These are phyloP conservation scores for Xylaria longipes DNA, from an alignment of 495 filamentous ascomycete species.

Conservation along the genomic window DNA sequence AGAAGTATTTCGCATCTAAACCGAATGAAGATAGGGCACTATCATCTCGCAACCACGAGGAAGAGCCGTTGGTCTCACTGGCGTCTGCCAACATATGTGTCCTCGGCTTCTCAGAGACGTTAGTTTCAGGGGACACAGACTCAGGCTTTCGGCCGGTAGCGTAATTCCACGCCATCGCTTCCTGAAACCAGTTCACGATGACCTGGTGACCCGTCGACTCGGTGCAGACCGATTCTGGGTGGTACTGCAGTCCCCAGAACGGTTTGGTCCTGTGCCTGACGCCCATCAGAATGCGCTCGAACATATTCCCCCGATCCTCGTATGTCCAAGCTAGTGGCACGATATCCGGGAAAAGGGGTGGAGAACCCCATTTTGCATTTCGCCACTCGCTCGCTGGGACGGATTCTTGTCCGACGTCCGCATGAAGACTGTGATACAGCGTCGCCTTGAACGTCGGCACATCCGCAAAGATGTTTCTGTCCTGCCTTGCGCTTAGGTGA, in stretches of 20 bases:
- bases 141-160: slow-evolving; percentile 29
- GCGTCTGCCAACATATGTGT: neutral
- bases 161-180: slow-evolving; percentile 62
- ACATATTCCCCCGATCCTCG: slow-evolving; percentile 48
- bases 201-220: slow-evolving; percentile 68
- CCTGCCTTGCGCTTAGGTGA: slow-evolving; percentile 50
- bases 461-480: slow-evolving; percentile 52
- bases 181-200: slow-evolving; percentile 77
- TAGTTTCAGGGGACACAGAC: slow-evolving; percentile 6
- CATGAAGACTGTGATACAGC: slow-evolving; percentile 87
- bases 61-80: neutral
- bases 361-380: slow-evolving; percentile 39
- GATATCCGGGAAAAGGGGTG: slow-evolving; percentile 46
- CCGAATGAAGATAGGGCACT: slow-evolving; percentile 35
- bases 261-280: slow-evolving; percentile 73
- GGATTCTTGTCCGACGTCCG: slow-evolving; percentile 55
- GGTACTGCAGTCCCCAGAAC: slow-evolving; percentile 92
- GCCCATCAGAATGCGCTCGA: slow-evolving; percentile 76
- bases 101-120: neutral
- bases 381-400: slow-evolving; percentile 44
- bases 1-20: slow-evolving; percentile 36
- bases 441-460: slow-evolving; percentile 71
- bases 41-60: slow-evolving; percentile 18
- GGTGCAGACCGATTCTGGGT: slow-evolving; percentile 93
- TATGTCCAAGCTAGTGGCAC: slow-evolving; percentile 73